A percentile compares a stretch with the other conserved stretches of the same genome.
Evolutionary conservation across 208 protist species (phyloP).

Genomic region (Zelonia costaricensis): DNA sequence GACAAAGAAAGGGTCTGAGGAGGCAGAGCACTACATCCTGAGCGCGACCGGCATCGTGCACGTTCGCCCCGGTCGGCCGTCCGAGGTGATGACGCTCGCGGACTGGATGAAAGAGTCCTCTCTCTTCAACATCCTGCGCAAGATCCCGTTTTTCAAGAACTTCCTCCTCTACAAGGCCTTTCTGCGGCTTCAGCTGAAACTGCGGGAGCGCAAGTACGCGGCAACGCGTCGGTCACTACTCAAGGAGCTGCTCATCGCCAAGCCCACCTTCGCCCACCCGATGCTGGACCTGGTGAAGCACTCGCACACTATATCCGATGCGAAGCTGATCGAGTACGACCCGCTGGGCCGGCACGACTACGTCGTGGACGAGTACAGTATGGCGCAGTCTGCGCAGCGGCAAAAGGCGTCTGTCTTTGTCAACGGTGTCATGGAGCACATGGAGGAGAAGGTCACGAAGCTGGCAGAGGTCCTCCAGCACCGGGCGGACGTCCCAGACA

Average conservation of each 20-base stretch:
- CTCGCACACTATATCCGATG: conserved; percentile 72
- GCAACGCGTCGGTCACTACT: conserved; percentile 62
- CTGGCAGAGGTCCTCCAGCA: conserved; percentile 80
- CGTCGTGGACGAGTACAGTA: conserved; percentile 82
- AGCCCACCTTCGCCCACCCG: conserved; percentile 83
- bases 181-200: conserved; percentile 76
- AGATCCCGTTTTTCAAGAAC: conserved; percentile 93
- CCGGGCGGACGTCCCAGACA: conserved; percentile 90
- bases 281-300: conserved; percentile 80
- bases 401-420: conserved; percentile 61
- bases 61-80: conserved; percentile 82
- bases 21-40: conserved; percentile 94
- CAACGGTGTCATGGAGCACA: conserved; percentile 62
- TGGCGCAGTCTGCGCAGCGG: conserved; percentile 70
- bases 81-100: conserved; percentile 91
- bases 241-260: conserved; percentile 84
- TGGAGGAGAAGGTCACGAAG: conserved; percentile 85
- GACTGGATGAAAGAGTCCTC: conserved; percentile 93
- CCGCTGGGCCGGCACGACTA: conserved; percentile 90
- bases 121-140: conserved; percentile 91
- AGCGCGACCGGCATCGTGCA: conserved; percentile 94
- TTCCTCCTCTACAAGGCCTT: conserved; percentile 93
- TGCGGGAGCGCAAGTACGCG: conserved; percentile 78
- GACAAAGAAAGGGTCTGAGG: conserved; percentile 53
- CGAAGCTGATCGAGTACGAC: conserved; percentile 80